Conservation (phyloP, 23 red algal species). For the Agarophyton chilense region DNA sequence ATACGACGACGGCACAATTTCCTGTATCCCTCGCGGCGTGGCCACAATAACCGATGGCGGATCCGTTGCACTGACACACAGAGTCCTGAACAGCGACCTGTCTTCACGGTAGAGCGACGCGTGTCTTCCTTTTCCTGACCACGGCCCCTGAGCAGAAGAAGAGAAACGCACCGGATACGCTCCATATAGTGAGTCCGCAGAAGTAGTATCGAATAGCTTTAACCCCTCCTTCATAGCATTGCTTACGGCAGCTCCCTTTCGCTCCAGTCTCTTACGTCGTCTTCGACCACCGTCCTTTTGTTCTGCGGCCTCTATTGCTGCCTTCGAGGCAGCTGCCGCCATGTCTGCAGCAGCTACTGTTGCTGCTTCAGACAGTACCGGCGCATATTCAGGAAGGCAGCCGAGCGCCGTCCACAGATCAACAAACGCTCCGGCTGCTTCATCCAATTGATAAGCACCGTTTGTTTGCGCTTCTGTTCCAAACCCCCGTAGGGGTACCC, state of each 20-base stretch:
- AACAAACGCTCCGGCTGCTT: conserved; percentile 67
- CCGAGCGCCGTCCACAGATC: conserved; percentile 71
- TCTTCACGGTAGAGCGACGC: conserved; percentile 70
- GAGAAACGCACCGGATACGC: conserved; percentile 79
- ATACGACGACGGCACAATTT: conserved; percentile 71
- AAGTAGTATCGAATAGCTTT: conserved; percentile 68
- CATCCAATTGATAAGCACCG: conserved; percentile 13
- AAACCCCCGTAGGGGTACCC: conserved; percentile 65
- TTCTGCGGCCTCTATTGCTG: conserved; percentile 44
- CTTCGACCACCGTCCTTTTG: conserved; percentile 41
- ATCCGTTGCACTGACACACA: conserved; percentile 81
- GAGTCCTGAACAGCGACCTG: conserved; percentile 68
- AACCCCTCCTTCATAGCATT: conserved; percentile 47
- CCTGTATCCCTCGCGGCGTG: conserved; percentile 60
- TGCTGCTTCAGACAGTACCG: conserved; percentile 70
- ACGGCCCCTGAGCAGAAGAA: conserved; percentile 60
- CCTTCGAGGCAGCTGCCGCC: conserved; percentile 55
- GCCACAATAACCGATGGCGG: conserved; percentile 78
- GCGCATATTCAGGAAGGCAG: conserved; percentile 77
- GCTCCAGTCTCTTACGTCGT: conserved; percentile 21
- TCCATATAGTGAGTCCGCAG: conserved; percentile 70
- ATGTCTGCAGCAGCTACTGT: conserved; percentile 83
- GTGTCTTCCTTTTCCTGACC: conserved; percentile 67
- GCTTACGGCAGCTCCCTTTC: not conserved
- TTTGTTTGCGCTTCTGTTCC: conserved; percentile 23